Percentiles rank a stretch among this genome's conserved stretches.
Evolutionary conservation across 148 eudicot species (phyloP).

Genomic region (Nyssa sinensis): DNA sequence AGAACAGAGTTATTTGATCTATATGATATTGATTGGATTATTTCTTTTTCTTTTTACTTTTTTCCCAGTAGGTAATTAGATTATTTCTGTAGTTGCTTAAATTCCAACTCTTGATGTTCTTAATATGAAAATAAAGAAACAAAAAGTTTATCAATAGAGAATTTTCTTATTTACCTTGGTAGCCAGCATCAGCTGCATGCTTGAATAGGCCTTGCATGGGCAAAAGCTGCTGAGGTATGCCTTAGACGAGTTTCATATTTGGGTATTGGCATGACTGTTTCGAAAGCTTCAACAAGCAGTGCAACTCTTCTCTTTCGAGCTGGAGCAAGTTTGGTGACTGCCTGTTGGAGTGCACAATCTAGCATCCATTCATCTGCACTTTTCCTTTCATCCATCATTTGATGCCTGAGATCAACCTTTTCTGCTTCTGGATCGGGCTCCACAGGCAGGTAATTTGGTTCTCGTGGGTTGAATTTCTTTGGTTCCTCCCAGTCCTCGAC

Average conservation of each 20-base stretch:
- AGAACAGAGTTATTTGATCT: not conserved
- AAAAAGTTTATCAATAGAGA: not conserved
- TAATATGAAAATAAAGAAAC: not conserved
- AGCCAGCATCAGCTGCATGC: conserved; percentile 45
- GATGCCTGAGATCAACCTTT: conserved; percentile 81
- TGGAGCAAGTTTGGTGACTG: conserved; percentile 66
- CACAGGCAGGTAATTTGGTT: conserved; percentile 63
- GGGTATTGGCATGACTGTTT: conserved; percentile 60
- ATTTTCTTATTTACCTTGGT: conserved; percentile 26
- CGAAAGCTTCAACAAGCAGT: conserved; percentile 83
- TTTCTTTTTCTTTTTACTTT: no score
- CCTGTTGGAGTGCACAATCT: conserved; percentile 68
- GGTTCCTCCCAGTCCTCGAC: conserved; percentile 35
- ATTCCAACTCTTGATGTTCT: not conserved
- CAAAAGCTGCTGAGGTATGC: conserved; percentile 34
- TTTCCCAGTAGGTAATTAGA: no score
- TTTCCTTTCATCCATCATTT: conserved; percentile 64
- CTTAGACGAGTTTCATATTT: conserved; percentile 30
- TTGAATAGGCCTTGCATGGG: conserved; percentile 40
- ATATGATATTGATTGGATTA: not conserved
- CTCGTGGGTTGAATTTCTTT: conserved; percentile 63
- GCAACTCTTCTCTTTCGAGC: conserved; percentile 79
- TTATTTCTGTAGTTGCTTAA: not conserved
- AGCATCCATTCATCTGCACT: conserved; percentile 90
- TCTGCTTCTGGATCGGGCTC: conserved; percentile 69